phyloP scores from a whole-genome alignment of 495 filamentous ascomycete species.

The Neurospora tetraspora region DNA sequence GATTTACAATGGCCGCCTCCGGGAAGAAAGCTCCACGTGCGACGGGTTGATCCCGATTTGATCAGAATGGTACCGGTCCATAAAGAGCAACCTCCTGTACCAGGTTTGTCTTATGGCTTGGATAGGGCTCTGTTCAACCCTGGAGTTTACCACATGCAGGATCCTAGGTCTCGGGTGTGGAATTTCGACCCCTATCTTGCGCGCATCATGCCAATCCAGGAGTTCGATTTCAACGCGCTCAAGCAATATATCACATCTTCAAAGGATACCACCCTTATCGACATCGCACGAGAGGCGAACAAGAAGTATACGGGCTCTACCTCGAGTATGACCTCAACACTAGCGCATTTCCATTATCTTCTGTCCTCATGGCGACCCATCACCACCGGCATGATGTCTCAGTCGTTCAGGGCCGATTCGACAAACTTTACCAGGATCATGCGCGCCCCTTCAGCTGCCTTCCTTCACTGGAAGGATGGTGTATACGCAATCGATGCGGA shows the following conservation, averaged over 20 bases:
- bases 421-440: conserved; percentile 60
- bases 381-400: conserved; percentile 54
- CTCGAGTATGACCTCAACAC: conserved; percentile 83
- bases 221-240: conserved; percentile 85
- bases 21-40: conserved; percentile 6
- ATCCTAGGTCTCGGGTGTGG: conserved; percentile 76
- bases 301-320: conserved; percentile 92
- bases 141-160: conserved; percentile 84
- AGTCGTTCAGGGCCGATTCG: conserved; percentile 48
- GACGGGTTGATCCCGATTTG: conserved; percentile 15
- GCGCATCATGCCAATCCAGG: conserved; percentile 77
- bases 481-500: conserved; percentile 95
- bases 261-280: conserved; percentile 56
- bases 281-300: conserved; percentile 50
- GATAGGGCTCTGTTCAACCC: conserved; percentile 93
- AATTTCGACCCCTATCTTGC: conserved; percentile 95
- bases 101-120: conserved; percentile 64
- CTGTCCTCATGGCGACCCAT: conserved; percentile 73
- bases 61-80: conserved; percentile 36
- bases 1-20: conserved; percentile 3
- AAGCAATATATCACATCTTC: conserved; percentile 85
- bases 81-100: conserved; percentile 49
- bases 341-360: conserved; percentile 88
- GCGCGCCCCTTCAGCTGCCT: conserved; percentile 65
- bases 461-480: conserved; percentile 75